Conservation (phyloP, 2,329 filamentous ascomycete species). For the Talaromyces sp. region DNA sequence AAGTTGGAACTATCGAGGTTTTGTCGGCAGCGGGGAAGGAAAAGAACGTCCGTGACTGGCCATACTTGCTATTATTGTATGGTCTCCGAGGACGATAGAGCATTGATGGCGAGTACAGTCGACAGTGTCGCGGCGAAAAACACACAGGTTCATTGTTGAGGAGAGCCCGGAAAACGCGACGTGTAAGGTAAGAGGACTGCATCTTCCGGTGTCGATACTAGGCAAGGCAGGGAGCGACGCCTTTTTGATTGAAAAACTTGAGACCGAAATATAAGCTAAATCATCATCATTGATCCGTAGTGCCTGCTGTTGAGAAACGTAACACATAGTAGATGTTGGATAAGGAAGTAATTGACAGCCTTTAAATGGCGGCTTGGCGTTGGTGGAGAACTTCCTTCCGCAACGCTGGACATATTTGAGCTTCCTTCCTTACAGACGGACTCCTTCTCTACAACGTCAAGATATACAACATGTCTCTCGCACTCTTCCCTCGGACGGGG, state of each 20-base stretch:
- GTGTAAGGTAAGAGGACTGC: conserved; percentile 44
- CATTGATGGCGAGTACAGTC: conserved; percentile 21
- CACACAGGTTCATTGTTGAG: conserved; percentile 45
- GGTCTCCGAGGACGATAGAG: conserved; percentile 27
- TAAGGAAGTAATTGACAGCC: background rate
- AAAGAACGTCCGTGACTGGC: conserved; percentile 32
- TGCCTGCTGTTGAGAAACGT: background rate
- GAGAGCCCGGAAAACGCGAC: conserved; percentile 44
- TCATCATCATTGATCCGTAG: background rate
- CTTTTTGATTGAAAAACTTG: background rate
- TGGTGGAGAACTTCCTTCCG: conserved; percentile 10
- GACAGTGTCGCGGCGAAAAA: conserved; percentile 36
- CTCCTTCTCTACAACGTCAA: background rate
- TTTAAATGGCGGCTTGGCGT: conserved; percentile 15
- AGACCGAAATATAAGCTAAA: background rate
- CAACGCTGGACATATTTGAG: conserved; percentile 8
- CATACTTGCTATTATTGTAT: conserved; percentile 35
- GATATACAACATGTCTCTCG: conserved; percentile 8
- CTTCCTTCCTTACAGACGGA: background rate
- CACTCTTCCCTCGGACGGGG: conserved; percentile 6
- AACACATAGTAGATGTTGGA: too few species aligned
- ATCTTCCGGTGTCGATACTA: conserved; percentile 25
- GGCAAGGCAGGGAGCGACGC: background rate
- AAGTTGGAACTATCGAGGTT: conserved; percentile 56
- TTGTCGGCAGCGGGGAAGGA: conserved; percentile 47